These are phyloP conservation scores for Helicocarpus griseus DNA, from an alignment of 2,329 filamentous ascomycete genomes.

Conservation along the genomic window DNA sequence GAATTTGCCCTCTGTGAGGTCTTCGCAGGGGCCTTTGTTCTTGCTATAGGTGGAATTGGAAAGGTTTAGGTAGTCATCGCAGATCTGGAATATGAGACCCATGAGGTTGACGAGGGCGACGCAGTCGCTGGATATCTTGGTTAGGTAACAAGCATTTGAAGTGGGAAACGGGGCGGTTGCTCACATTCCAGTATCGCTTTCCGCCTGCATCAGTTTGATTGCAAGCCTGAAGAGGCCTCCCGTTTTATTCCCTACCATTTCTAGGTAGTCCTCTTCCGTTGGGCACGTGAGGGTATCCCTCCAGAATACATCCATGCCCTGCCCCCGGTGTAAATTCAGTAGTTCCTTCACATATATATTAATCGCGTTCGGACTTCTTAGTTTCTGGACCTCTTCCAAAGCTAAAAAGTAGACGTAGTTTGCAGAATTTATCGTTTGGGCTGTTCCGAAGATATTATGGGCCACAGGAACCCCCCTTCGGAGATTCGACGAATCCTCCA, in stretches of 20 bases:
- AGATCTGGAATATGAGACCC: constrained; percentile 27
- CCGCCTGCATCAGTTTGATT: constrained; percentile 27
- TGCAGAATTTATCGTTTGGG: constrained; percentile 39
- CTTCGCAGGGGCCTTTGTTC: constrained; percentile 71
- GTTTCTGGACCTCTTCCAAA: constrained; percentile 22
- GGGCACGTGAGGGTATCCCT: constrained; percentile 26
- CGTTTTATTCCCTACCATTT: constrained; percentile 35
- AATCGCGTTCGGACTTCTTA: constrained; percentile 23
- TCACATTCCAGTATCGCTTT: constrained; percentile 14
- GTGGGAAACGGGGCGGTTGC: neutral
- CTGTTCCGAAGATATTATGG: constrained; percentile 34
- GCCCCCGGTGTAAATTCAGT: constrained; percentile 30
- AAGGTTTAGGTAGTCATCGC: constrained; percentile 74
- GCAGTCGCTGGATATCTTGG: constrained; percentile 17
- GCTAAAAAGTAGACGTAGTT: constrained; percentile 35
- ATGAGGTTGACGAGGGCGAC: constrained; percentile 54
- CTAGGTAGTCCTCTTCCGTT: constrained; percentile 30
- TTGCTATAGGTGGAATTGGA: constrained; percentile 54
- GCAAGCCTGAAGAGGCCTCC: constrained; percentile 32
- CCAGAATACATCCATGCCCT: constrained; percentile 35
- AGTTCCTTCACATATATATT: constrained; percentile 29
- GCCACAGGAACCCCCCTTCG: constrained; percentile 34
- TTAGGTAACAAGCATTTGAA: constrained; percentile 7
- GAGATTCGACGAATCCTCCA: constrained; percentile 35
- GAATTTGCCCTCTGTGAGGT: constrained; percentile 24